phyloP scores from a whole-genome alignment of 2,329 filamentous ascomycete species.

The Penicillium sp. region DNA sequence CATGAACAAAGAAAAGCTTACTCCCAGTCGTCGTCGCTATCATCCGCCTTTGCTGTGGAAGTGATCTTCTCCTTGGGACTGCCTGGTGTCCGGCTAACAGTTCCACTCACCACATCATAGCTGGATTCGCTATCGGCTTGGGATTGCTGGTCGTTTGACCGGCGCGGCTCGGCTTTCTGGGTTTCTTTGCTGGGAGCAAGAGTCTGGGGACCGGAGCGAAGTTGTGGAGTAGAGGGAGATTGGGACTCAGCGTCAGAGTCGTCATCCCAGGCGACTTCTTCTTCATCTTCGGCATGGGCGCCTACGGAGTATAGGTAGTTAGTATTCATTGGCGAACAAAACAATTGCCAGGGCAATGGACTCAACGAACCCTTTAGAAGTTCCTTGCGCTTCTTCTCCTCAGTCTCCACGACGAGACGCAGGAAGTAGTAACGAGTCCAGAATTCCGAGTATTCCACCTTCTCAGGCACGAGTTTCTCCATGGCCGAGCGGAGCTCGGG shows the following conservation, averaged over 20 bases:
- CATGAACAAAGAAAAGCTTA: constrained; percentile 40
- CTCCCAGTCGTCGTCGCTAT: constrained; percentile 77
- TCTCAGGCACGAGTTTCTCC: constrained; percentile 93
- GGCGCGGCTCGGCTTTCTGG: constrained; percentile 66
- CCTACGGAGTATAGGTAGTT: constrained; percentile 22
- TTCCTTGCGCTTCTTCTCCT: constrained; percentile 84
- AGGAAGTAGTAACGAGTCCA: constrained; percentile 97
- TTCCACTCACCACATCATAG: constrained; percentile 88
- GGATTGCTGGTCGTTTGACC: constrained; percentile 83
- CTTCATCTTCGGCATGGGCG: constrained; percentile 63
- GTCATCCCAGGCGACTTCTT: constrained; percentile 68
- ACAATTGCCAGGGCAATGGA: background rate
- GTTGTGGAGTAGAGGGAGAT: constrained; percentile 44
- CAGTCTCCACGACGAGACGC: constrained; percentile 85
- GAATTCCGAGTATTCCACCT: constrained; percentile 83
- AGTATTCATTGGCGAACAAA: background rate
- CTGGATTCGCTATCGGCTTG: constrained; percentile 91
- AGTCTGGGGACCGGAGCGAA: constrained; percentile 39
- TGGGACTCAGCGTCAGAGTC: constrained; percentile 62
- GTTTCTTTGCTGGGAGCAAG: constrained; percentile 37
- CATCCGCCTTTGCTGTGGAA: constrained; percentile 45
- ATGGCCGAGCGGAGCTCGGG: constrained; percentile 81
- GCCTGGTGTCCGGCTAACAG: constrained; percentile 72
- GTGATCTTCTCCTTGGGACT: constrained; percentile 57
- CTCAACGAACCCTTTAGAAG: constrained; percentile 76